Conservation (phyloP, 169 alveolate genomes). For the Eimeria brunetti region DNA sequence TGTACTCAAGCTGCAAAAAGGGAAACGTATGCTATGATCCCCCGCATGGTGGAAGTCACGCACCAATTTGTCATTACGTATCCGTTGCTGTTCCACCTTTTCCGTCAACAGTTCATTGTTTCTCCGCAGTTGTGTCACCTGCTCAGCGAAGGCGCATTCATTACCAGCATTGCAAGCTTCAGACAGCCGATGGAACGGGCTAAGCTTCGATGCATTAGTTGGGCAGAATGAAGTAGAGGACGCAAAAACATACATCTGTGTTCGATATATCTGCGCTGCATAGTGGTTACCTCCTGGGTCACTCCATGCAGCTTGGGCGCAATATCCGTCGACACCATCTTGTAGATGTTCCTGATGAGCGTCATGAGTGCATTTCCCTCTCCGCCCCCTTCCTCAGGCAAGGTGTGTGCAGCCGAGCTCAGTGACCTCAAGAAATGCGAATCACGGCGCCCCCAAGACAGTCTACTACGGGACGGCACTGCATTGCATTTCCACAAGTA, state of each 20-base stretch:
- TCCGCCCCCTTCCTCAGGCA: not conserved
- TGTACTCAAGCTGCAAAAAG: not conserved
- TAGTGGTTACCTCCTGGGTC: conserved; percentile 26
- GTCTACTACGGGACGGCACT: conserved; percentile 12
- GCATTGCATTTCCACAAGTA: not conserved
- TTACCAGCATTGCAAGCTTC: not conserved
- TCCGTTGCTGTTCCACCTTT: conserved; percentile 36
- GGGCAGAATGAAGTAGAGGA: not conserved
- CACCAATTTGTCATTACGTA: conserved; percentile 29
- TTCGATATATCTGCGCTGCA: not conserved
- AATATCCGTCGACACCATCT: conserved; percentile 10
- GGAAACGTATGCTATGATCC: not conserved
- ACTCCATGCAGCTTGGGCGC: conserved; percentile 34
- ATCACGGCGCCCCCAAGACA: not conserved
- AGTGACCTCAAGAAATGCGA: not conserved
- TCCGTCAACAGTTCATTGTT: conserved; percentile 22
- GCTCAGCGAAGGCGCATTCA: not conserved
- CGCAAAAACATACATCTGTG: not conserved
- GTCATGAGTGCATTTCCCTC: not conserved
- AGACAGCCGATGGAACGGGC: not conserved
- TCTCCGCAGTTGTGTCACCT: conserved; percentile 56
- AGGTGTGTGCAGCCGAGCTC: conserved; percentile 2
- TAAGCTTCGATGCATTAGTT: not conserved
- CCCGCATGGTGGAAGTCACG: not conserved
- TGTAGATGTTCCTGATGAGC: conserved; percentile 29